Conservation (phyloP, 495 filamentous ascomycete species). For the Hypoxylon lenormandii region DNA sequence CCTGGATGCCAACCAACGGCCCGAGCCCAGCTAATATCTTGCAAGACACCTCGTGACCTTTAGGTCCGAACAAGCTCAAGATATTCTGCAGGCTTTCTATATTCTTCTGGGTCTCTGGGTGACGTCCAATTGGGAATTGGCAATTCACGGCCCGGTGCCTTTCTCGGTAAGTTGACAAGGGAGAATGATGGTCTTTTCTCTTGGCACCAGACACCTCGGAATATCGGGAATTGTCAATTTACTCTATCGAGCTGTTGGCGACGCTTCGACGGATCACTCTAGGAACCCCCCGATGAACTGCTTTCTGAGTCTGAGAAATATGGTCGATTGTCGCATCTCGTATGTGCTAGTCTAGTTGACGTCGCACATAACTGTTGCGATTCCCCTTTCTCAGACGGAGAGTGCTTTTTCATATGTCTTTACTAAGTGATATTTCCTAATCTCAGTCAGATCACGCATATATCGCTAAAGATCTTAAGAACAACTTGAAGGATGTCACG, state of each 20-base stretch:
- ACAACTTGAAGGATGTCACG: neutral
- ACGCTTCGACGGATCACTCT: slow-evolving; percentile 14
- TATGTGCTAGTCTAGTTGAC: slow-evolving; percentile 8
- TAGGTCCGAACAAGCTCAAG: slow-evolving; percentile 17
- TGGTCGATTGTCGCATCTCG: slow-evolving; percentile 21
- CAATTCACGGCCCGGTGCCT: slow-evolving; percentile 37
- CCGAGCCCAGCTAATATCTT: slow-evolving; percentile 33
- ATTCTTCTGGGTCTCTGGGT: slow-evolving; percentile 5
- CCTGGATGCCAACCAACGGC: slow-evolving; percentile 25
- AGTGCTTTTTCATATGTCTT: neutral
- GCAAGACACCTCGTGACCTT: neutral
- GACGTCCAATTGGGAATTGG: slow-evolving; percentile 37
- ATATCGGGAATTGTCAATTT: slow-evolving; percentile 38
- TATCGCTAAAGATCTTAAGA: neutral
- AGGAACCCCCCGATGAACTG: slow-evolving; percentile 5
- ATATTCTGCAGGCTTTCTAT: slow-evolving; percentile 16
- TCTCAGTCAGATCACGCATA: slow-evolving; percentile 5
- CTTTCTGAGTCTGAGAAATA: slow-evolving; percentile 8
- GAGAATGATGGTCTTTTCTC: slow-evolving; percentile 35
- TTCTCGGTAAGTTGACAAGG: slow-evolving; percentile 42
- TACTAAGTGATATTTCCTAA: slow-evolving; percentile 1
- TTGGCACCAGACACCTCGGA: slow-evolving; percentile 39
- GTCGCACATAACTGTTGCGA: slow-evolving; percentile 25
- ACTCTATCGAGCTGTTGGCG: slow-evolving; percentile 32
- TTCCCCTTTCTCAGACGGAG: slow-evolving; percentile 4